Conservation (phyloP, 148 eudicot species). For the Salicornia ramosissima region DNA sequence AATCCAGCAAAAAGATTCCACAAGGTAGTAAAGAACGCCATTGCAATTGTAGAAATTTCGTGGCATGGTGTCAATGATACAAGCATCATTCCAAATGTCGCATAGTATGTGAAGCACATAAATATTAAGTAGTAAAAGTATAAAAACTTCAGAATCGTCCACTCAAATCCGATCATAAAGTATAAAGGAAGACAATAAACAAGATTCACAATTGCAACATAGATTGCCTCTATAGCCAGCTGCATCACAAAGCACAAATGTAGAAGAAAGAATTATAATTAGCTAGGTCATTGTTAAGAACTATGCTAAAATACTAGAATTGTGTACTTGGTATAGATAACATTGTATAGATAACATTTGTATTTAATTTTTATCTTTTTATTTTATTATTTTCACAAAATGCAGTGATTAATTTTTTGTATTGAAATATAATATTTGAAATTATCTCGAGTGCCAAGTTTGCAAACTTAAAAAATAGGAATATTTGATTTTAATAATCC, state of each 20-base stretch:
- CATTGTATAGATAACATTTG: too few relatives aligned
- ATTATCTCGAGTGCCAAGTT: too few relatives aligned
- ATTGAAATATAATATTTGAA: too few relatives aligned
- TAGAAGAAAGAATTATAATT: neutral
- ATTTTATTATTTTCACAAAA: too few relatives aligned
- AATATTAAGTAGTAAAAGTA: constrained; percentile 58
- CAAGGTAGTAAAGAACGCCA: constrained; percentile 60
- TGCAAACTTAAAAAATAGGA: too few relatives aligned
- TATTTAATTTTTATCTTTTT: too few relatives aligned
- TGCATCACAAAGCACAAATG: constrained; percentile 15
- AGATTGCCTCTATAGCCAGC: constrained; percentile 58
- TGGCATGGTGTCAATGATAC: constrained; percentile 60
- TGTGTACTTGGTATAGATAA: too few relatives aligned
- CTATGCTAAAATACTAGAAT: too few relatives aligned
- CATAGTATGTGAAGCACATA: constrained; percentile 54
- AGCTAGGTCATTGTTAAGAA: too few relatives aligned
- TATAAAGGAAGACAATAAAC: constrained; percentile 44
- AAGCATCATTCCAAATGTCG: constrained; percentile 77
- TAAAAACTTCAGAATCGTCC: constrained; percentile 42
- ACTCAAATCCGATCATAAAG: constrained; percentile 74
- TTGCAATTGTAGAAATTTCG: constrained; percentile 49
- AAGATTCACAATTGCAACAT: constrained; percentile 40
- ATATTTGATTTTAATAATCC: too few relatives aligned
- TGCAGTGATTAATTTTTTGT: too few relatives aligned
- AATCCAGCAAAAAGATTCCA: constrained; percentile 83